A percentile compares a stretch with the other conserved stretches of the same genome.
phyloP scores from a whole-genome alignment of 2,329 filamentous ascomycete species.

The Ophiostoma tasmaniense region DNA sequence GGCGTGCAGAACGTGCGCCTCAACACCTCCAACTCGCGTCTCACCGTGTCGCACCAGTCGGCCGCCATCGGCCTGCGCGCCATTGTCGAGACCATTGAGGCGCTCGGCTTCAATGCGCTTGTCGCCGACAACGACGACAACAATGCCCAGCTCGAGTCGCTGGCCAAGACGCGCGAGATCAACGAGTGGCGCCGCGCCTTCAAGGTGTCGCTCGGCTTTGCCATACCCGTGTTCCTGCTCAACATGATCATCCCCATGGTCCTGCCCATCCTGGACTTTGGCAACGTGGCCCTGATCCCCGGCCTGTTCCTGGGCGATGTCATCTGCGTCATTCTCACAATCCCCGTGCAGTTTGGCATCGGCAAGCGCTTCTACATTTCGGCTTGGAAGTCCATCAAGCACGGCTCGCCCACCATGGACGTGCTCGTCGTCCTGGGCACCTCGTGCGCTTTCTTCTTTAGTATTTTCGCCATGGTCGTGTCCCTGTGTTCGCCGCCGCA shows the following conservation, averaged over 20 bases:
- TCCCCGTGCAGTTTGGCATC: constrained; percentile 93
- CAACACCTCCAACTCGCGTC: constrained; percentile 62
- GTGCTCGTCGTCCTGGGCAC: constrained; percentile 91
- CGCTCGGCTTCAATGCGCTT: constrained; percentile 77
- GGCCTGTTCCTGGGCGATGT: constrained; percentile 86
- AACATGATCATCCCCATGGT: constrained; percentile 94
- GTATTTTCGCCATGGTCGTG: constrained; percentile 75
- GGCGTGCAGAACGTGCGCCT: constrained; percentile 70
- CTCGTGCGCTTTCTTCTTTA: constrained; percentile 94
- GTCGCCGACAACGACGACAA: constrained; percentile 90
- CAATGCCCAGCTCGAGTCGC: constrained; percentile 88
- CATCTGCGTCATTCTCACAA: constrained; percentile 71
- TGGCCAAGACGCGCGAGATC: constrained; percentile 94
- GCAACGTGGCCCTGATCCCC: constrained; percentile 53
- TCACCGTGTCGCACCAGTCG: constrained; percentile 66
- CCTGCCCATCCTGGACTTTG: constrained; percentile 67
- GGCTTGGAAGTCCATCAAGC: constrained; percentile 86
- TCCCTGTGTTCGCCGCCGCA: constrained; percentile 70
- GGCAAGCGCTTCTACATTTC: constrained; percentile 89
- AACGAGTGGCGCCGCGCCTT: constrained; percentile 85
- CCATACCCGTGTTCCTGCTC: constrained; percentile 81
- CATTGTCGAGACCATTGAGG: constrained; percentile 75
- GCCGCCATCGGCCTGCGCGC: constrained; percentile 66
- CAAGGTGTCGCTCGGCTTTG: constrained; percentile 66
- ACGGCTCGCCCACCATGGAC: constrained; percentile 93